Evolutionary conservation across 768 basidiomycete genomes (phyloP).

Genomic region (Boletellus sp.): DNA sequence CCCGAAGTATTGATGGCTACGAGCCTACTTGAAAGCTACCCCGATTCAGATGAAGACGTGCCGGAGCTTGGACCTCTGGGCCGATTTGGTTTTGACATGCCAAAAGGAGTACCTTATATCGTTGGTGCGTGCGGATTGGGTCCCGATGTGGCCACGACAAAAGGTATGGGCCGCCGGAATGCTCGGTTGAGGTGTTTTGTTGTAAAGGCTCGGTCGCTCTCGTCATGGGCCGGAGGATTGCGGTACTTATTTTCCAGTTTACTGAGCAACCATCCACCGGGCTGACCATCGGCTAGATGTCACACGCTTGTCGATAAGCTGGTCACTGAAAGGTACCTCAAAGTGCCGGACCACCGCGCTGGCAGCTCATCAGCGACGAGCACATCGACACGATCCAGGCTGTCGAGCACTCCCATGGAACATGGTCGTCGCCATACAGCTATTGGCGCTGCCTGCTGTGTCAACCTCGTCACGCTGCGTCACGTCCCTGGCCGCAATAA

Average conservation of each 20-base stretch:
- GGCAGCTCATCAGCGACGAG: not conserved
- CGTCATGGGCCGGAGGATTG: constrained; percentile 1
- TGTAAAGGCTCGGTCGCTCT: not conserved
- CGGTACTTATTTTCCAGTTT: not conserved
- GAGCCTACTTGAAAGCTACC: not conserved
- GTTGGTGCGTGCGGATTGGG: constrained; percentile 5
- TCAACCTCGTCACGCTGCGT: not conserved
- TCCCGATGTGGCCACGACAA: constrained; percentile 4
- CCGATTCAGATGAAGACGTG: no score
- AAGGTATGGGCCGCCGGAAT: constrained; percentile 10
- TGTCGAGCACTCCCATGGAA: not conserved
- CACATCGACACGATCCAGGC: not conserved
- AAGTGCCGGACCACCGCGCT: not conserved
- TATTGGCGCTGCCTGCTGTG: not conserved
- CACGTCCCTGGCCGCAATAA: no score
- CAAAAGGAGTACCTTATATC: not conserved
- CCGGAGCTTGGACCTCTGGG: no score
- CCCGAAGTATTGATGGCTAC: not conserved
- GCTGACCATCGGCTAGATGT: no score
- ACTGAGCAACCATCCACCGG: no score
- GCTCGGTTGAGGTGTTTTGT: constrained; percentile 1
- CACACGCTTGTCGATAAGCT: no score
- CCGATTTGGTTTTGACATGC: not conserved
- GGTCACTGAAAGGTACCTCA: not conserved
- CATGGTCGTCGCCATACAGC: not conserved